Conservation (phyloP, 2,329 filamentous ascomycete genomes). For the Aspergillus unguis region DNA sequence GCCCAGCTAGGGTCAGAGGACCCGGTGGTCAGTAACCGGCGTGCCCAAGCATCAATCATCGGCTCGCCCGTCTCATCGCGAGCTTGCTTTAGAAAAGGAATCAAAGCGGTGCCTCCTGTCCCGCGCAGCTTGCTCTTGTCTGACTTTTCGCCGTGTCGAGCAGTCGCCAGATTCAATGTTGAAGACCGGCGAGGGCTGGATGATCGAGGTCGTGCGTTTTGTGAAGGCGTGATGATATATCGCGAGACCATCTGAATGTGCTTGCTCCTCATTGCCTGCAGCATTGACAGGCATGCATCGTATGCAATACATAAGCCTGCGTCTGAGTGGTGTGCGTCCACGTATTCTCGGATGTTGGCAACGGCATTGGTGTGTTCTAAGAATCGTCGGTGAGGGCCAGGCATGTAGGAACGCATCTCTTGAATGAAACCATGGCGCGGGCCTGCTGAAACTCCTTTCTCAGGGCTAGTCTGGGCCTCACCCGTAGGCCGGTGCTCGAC, state of each 20-base stretch:
- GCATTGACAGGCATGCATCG: slow-evolving; percentile 81
- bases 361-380: slow-evolving; percentile 73
- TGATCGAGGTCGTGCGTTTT: slow-evolving; percentile 56
- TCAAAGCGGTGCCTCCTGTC: slow-evolving; percentile 88
- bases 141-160: slow-evolving; percentile 39
- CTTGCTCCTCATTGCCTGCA: slow-evolving; percentile 78
- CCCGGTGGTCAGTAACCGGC: slow-evolving; percentile 55
- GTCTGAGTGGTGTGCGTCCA: slow-evolving; percentile 61
- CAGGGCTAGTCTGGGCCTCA: slow-evolving; percentile 51
- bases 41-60: slow-evolving; percentile 68
- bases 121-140: slow-evolving; percentile 67
- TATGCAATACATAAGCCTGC: slow-evolving; percentile 72
- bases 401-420: slow-evolving; percentile 98
- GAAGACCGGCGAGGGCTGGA: slow-evolving; percentile 18
- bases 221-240: slow-evolving; percentile 88
- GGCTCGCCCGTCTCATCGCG: slow-evolving; percentile 94
- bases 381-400: slow-evolving; percentile 85
- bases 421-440: slow-evolving; percentile 84
- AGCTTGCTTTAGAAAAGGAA: slow-evolving; percentile 94
- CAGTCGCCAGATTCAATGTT: slow-evolving; percentile 54
- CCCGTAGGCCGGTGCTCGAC: slow-evolving; percentile 89
- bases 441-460: slow-evolving; percentile 46
- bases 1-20: slow-evolving; percentile 38
- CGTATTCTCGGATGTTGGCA: slow-evolving; percentile 83
- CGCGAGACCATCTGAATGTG: slow-evolving; percentile 95